These are phyloP conservation scores for Oryza nivara DNA, from an alignment of 176 grass and related monocot genomes.

Conservation along the genomic window DNA sequence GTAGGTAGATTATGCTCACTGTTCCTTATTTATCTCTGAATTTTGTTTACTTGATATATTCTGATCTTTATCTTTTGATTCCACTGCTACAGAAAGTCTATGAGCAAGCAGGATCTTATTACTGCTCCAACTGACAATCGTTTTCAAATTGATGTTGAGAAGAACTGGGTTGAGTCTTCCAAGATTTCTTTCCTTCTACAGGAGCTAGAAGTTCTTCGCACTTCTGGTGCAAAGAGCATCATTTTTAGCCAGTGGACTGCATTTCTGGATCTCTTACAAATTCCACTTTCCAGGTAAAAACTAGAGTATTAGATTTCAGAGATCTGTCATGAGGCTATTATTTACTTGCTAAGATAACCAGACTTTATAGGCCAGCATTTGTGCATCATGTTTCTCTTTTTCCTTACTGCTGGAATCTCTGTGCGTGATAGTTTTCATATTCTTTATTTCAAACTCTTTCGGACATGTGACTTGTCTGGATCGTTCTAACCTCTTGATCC, in stretches of 20 bases:
- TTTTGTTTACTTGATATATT: slow-evolving; percentile 9
- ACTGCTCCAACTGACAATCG: slow-evolving; percentile 85
- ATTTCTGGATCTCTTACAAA: slow-evolving; percentile 96
- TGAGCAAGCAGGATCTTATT: slow-evolving; percentile 86
- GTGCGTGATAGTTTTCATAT: background rate
- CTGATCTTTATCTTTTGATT: slow-evolving; percentile 27
- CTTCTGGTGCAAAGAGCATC: slow-evolving; percentile 74
- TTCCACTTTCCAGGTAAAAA: slow-evolving; percentile 87
- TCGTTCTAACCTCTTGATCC: background rate
- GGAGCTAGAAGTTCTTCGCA: slow-evolving; percentile 71
- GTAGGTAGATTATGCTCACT: slow-evolving; percentile 56
- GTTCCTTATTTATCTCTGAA: background rate
- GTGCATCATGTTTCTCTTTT: background rate
- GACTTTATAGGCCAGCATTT: background rate
- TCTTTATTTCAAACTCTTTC: background rate
- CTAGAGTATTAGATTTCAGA: slow-evolving; percentile 3
- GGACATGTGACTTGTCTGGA: background rate
- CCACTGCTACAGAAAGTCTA: slow-evolving; percentile 54
- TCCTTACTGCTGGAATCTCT: background rate
- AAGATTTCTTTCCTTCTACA: slow-evolving; percentile 86
- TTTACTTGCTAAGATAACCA: slow-evolving; percentile 15
- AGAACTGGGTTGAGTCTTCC: slow-evolving; percentile 94
- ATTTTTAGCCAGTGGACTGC: slow-evolving; percentile 99
- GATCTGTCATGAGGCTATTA: background rate
- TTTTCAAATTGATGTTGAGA: slow-evolving; percentile 80